A percentile compares a stretch with the other conserved stretches of the same genome.
phyloP scores from a whole-genome alignment of 2,329 filamentous ascomycete genomes.

The Emergomyces africanus region DNA sequence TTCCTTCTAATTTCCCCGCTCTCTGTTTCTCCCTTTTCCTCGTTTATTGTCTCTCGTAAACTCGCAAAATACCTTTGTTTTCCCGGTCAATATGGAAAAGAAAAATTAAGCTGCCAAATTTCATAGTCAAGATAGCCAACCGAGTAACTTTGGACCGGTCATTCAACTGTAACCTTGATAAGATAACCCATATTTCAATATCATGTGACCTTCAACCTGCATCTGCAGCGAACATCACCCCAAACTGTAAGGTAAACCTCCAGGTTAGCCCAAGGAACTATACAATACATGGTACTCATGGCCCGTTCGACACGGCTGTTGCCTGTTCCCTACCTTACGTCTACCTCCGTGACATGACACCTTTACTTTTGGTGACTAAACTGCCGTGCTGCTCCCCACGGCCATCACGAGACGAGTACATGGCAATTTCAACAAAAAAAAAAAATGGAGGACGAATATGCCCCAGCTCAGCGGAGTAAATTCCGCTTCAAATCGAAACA shows the following conservation, averaged over 20 bases:
- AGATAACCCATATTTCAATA: too few species aligned
- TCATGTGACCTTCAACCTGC: too few species aligned
- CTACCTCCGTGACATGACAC: not conserved
- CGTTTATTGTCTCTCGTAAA: not conserved
- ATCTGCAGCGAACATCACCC: too few species aligned
- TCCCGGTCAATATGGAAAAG: not conserved
- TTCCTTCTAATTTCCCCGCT: not conserved
- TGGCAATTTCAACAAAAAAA: not conserved
- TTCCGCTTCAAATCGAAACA: conserved; percentile 22
- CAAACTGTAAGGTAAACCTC: too few species aligned
- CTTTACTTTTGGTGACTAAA: not conserved
- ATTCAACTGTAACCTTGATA: too few species aligned
- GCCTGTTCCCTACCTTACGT: too few species aligned
- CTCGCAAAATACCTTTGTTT: not conserved
- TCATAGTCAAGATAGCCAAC: too few species aligned
- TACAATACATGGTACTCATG: not conserved
- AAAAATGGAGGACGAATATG: conserved; percentile 9
- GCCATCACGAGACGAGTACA: not conserved
- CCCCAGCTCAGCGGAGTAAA: conserved; percentile 11
- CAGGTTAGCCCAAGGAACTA: not conserved
- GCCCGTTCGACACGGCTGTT: not conserved
- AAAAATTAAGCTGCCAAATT: not conserved
- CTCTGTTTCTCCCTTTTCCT: not conserved
- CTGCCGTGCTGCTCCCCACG: not conserved
- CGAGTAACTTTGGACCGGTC: too few species aligned